These are phyloP conservation scores for Dillenia suffruticosa DNA, from an alignment of 164 flowering plant genomes.

Conservation along the genomic window DNA sequence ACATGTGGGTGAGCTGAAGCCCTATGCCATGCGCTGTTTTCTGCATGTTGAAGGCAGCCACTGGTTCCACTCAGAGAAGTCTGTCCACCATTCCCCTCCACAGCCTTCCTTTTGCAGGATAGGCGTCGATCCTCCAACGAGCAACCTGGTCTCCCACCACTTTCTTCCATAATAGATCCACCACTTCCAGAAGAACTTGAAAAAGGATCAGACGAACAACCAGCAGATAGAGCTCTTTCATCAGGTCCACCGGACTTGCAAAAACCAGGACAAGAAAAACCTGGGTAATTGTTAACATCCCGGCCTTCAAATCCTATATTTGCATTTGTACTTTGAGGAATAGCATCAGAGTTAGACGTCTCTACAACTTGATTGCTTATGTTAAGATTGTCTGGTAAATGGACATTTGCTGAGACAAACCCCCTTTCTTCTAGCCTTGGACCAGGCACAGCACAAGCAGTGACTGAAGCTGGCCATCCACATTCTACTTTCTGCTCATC, in stretches of 20 bases:
- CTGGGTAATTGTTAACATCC: slow-evolving; percentile 20
- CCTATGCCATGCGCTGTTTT: slow-evolving; percentile 38
- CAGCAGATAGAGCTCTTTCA: slow-evolving; percentile 22
- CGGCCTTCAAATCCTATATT: slow-evolving; percentile 30
- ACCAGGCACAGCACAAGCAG: slow-evolving; percentile 26
- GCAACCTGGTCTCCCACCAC: slow-evolving; percentile 46
- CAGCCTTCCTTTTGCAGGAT: slow-evolving; percentile 69
- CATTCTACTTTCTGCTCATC: slow-evolving; percentile 44
- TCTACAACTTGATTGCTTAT: slow-evolving; percentile 22
- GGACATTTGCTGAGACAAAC: slow-evolving; percentile 23
- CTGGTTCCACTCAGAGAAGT: slow-evolving; percentile 51
- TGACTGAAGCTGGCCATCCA: slow-evolving; percentile 43
- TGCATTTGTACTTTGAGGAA: slow-evolving; percentile 28
- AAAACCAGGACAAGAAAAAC: slow-evolving; percentile 15
- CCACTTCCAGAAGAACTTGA: slow-evolving; percentile 30
- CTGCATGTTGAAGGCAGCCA: slow-evolving; percentile 36
- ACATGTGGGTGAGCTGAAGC: slow-evolving; percentile 22
- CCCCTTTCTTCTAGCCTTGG: slow-evolving; percentile 33
- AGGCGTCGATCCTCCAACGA: slow-evolving; percentile 56
- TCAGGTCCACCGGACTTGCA: slow-evolving; percentile 29
- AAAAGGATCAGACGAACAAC: slow-evolving; percentile 38
- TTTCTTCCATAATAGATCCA: slow-evolving; percentile 35
- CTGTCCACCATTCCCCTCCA: slow-evolving; percentile 58
- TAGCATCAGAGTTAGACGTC: slow-evolving; percentile 26
- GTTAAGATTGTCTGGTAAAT: slow-evolving; percentile 26